These are phyloP conservation scores for Talaromyces sp. DNA, from an alignment of 2,329 filamentous ascomycete genomes.

Conservation along the genomic window DNA sequence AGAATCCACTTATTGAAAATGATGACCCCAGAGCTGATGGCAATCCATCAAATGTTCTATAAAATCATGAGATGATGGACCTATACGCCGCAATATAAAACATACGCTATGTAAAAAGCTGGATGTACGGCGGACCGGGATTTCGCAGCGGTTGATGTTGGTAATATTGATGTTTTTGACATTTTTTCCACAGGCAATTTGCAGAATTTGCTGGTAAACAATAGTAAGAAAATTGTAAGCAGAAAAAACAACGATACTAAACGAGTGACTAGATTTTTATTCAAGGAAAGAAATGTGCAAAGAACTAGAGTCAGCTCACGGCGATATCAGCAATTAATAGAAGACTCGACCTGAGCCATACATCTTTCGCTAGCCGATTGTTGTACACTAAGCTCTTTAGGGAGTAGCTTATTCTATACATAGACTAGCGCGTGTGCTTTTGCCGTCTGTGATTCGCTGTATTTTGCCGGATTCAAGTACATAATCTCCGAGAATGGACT, in stretches of 20 bases:
- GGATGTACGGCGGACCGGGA: conserved; percentile 59
- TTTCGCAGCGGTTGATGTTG: conserved; percentile 7
- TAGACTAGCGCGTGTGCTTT: too few species aligned
- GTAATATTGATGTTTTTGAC: conserved; percentile 6
- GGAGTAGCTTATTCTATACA: background rate
- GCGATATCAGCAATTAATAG: background rate
- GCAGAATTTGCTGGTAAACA: background rate
- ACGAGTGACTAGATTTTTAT: background rate
- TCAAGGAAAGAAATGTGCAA: background rate
- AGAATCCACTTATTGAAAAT: conserved; percentile 99
- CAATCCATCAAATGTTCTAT: conserved; percentile 86
- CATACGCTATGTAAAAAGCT: conserved; percentile 71
- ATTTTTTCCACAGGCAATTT: conserved; percentile 1
- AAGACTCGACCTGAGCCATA: background rate
- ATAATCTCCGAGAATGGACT: background rate
- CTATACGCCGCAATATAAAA: background rate
- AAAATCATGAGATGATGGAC: background rate
- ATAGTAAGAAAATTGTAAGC: background rate
- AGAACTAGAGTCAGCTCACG: background rate
- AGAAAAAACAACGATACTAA: background rate
- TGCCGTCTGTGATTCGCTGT: background rate
- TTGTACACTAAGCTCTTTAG: background rate
- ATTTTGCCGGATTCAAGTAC: background rate
- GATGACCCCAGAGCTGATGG: conserved; percentile 87
- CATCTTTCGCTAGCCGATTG: background rate